phyloP scores from a whole-genome alignment of 2,329 filamentous ascomycete species.

The Pseudogymnoascus sp. region DNA sequence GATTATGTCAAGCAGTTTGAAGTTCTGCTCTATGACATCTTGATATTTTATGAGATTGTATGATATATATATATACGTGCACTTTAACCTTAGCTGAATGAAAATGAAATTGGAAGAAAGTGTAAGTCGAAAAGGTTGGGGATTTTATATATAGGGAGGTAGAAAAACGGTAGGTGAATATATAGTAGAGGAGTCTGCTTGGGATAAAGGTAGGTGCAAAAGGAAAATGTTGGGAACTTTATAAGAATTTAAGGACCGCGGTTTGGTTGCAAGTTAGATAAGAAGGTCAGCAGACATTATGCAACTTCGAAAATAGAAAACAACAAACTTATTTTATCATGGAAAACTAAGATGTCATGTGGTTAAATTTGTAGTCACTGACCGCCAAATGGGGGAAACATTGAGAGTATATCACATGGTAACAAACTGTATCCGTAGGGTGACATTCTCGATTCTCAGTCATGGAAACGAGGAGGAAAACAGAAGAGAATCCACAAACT shows the following conservation, averaged over 20 bases:
- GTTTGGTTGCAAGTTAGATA: not conserved
- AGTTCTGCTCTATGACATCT: too few relatives aligned
- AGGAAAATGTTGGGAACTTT: not conserved
- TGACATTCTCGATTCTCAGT: not conserved
- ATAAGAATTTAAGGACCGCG: not conserved
- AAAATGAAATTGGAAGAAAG: not conserved
- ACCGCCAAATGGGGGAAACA: not conserved
- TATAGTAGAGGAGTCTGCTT: not conserved
- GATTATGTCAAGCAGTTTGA: too few relatives aligned
- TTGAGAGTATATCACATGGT: not conserved
- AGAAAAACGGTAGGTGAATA: not conserved
- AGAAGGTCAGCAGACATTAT: not conserved
- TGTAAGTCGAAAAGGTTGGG: not conserved
- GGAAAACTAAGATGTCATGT: not conserved
- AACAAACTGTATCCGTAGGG: not conserved
- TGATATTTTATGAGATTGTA: too few relatives aligned
- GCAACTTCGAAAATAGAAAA: not conserved
- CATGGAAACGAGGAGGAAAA: not conserved
- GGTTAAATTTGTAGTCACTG: not conserved
- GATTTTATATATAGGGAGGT: not conserved
- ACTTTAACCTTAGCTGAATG: not conserved
- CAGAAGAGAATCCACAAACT: not conserved
- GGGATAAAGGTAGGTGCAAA: not conserved
- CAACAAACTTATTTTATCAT: not conserved
- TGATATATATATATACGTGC: too few relatives aligned